These are phyloP conservation scores for Silene coronaria DNA, from an alignment of 179 eudicot species.

Conservation along the genomic window DNA sequence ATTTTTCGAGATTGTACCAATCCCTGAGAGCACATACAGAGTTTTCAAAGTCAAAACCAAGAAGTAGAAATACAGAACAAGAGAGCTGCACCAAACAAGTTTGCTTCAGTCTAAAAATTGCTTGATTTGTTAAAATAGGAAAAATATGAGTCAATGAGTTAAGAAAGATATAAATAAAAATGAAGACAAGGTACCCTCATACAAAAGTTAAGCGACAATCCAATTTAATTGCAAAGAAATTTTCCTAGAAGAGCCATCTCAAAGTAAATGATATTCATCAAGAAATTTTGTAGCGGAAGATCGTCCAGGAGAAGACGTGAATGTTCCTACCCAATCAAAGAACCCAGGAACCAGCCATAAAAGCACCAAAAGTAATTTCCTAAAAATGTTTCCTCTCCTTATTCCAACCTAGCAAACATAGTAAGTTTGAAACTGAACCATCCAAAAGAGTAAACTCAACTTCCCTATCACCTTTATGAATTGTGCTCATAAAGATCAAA, in stretches of 20 bases:
- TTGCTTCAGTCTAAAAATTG: not conserved
- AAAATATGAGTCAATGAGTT: not conserved
- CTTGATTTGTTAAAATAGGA: not conserved
- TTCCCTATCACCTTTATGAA: not conserved
- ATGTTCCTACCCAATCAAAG: not conserved
- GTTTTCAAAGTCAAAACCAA: not conserved
- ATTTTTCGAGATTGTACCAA: conserved; percentile 97
- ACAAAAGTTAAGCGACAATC: not conserved
- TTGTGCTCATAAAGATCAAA: not conserved
- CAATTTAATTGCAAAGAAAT: not conserved
- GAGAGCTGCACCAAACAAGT: not conserved
- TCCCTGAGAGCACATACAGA: conserved; percentile 42
- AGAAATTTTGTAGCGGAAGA: not conserved
- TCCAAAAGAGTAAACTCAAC: no score
- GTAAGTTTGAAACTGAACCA: not conserved
- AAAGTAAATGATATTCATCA: not conserved
- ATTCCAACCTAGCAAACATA: not conserved
- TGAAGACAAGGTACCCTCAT: not conserved
- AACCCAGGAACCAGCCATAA: not conserved
- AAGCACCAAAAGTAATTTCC: not conserved
- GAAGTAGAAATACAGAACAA: not conserved
- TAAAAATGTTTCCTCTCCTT: not conserved
- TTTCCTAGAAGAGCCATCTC: not conserved
- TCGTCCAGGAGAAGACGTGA: not conserved
- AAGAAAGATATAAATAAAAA: not conserved